These are phyloP conservation scores for Mycena haematopus DNA, from an alignment of 768 basidiomycete genomes.

Conservation along the genomic window DNA sequence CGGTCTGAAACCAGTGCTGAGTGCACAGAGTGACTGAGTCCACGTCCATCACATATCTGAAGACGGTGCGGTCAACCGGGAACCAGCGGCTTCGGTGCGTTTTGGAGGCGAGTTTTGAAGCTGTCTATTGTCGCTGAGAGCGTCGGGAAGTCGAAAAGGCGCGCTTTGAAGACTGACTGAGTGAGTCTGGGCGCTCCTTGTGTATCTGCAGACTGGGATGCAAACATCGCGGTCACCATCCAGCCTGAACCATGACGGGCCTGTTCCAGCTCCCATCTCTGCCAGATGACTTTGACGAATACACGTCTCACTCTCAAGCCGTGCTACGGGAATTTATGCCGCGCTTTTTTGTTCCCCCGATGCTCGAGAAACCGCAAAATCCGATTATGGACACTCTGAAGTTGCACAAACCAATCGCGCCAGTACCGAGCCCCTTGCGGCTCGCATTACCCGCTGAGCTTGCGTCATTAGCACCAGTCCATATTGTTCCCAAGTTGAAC, in stretches of 20 bases:
- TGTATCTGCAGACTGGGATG: no score
- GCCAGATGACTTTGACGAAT: slow-evolving; percentile 23
- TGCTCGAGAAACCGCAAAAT: slow-evolving; percentile 78
- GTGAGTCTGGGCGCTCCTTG: no score
- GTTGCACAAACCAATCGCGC: slow-evolving; percentile 20
- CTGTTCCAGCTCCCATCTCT: slow-evolving; percentile 18
- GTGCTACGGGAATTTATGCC: slow-evolving; percentile 49
- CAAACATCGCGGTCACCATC: no score
- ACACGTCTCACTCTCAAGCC: slow-evolving; percentile 23
- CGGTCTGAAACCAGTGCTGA: no score
- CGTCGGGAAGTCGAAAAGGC: no score
- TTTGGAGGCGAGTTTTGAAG: no score
- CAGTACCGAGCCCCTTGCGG: slow-evolving; percentile 26
- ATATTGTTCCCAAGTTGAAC: slow-evolving; percentile 5
- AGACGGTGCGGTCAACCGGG: no score
- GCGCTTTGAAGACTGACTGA: no score
- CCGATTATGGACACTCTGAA: slow-evolving; percentile 71
- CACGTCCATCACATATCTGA: no score
- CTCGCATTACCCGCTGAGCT: slow-evolving; percentile 40
- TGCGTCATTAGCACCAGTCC: slow-evolving; percentile 29
- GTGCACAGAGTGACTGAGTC: no score
- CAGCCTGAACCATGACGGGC: background rate
- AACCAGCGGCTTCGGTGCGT: no score
- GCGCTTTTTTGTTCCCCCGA: slow-evolving; percentile 65
- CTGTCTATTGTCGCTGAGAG: no score